Percentiles rank a stretch among this genome's conserved stretches.
phyloP scores from a whole-genome alignment of 352 stramenopile species.

The Ophiocytium majus region DNA sequence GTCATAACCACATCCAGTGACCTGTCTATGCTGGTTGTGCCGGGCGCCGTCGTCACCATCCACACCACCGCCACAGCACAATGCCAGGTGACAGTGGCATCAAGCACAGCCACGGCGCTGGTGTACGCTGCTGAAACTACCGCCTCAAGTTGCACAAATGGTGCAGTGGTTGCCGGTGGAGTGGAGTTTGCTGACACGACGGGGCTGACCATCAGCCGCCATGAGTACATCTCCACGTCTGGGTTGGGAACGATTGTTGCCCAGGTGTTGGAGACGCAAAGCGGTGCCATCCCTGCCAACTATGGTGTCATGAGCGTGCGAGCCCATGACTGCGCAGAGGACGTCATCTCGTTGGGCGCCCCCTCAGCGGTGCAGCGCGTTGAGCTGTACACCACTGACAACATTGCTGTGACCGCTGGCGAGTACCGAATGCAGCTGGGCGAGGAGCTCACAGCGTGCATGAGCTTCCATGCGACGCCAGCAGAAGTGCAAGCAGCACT shows the following conservation, averaged over 20 bases:
- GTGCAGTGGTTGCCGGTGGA: not conserved
- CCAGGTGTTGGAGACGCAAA: constrained; percentile 29
- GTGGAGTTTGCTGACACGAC: constrained; percentile 25
- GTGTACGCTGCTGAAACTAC: not conserved
- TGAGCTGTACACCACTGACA: constrained; percentile 28
- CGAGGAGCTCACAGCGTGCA: constrained; percentile 44
- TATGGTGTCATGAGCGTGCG: constrained; percentile 46
- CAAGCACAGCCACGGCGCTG: not conserved
- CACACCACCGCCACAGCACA: not conserved
- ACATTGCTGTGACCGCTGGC: constrained; percentile 21
- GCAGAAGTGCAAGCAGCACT: constrained; percentile 64
- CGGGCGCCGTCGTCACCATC: not conserved
- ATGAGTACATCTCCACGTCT: constrained; percentile 38
- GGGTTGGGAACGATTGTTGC: constrained; percentile 30
- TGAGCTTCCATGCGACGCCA: constrained; percentile 56
- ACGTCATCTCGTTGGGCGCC: constrained; percentile 28
- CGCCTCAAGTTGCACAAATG: not conserved
- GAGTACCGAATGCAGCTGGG: constrained; percentile 51
- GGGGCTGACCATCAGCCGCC: constrained; percentile 28
- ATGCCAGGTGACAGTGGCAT: not conserved
- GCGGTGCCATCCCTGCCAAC: constrained; percentile 38
- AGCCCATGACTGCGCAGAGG: constrained; percentile 20
- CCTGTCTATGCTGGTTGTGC: not conserved
- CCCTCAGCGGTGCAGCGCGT: constrained; percentile 44
- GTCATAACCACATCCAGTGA: not conserved